Base-by-base conservation (phyloP, 169 alveolate species). In the Eimeria tenella region DNA sequence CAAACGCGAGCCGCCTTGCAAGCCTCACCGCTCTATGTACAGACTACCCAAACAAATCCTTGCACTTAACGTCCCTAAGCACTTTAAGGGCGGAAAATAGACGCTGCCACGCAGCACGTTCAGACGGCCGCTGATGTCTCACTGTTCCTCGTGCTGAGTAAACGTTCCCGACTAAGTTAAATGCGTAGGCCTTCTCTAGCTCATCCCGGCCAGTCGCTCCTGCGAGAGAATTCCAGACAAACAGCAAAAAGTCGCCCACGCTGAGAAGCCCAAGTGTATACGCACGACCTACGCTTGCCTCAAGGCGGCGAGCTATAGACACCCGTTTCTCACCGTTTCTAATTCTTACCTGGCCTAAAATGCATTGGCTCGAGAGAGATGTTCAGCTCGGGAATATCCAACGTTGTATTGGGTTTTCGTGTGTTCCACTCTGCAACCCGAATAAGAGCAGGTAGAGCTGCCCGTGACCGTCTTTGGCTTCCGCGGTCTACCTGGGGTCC, bases 41-140 rank as follows among this genome's bases (percentile, higher is more conserved):
- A 1, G 42, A 31, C 42, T 74, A 74, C 42, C 84, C 84, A 60
- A 74, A 49, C 84, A 74, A 60, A 50, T 50, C 63, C 49, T 19
- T 74, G 84, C 84, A 31, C 62, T 60, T 58, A 74, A 60, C 56
- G 60, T 31, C 75, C 75, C 19, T 60, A 21, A 83, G 58, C 19
- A 31, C 77, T n/a, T 23, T 19, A 74, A 83, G 62, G 10, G 75
- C 75, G 19, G 62, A 9, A n/a, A 15, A 0, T 15, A 83, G 9
- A 75, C 90, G 90, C 79, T 83, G 90, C 90, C 90, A 83, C 55
- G 60, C 90, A 60, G 75, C 90, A 15, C 77, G 73, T 31, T 83
- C 90, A 17, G 90, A 58, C 19, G 90, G 90, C 75, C 90, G 55
- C 90, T 83, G 90, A 19, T 83, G 90, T 23, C 90, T 50, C 73